Percentiles rank a stretch among this genome's conserved stretches.
Conservation (phyloP, 1,284 basidiomycete genomes). For the Rhodotorula sp. region DNA sequence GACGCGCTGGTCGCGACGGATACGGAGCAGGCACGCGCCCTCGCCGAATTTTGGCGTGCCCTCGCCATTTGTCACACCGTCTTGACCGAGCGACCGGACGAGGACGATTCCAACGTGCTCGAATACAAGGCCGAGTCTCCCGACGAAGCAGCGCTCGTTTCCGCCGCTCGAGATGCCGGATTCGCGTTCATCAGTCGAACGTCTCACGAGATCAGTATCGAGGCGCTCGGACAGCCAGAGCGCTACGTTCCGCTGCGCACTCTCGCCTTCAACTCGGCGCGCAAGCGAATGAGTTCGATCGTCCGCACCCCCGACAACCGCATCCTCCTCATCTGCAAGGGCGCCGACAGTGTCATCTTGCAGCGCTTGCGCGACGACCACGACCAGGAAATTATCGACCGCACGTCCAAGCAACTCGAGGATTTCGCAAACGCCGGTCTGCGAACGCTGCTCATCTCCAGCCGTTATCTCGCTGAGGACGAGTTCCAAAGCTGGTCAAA, state of each 20-base stretch:
- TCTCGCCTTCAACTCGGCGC: constrained; percentile 87
- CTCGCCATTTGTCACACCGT: constrained; percentile 90
- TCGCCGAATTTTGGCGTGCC: constrained; percentile 82
- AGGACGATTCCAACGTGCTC: constrained; percentile 63
- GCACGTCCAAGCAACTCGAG: constrained; percentile 84
- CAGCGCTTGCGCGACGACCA: constrained; percentile 70
- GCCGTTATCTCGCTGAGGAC: constrained; percentile 72
- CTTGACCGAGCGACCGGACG: constrained; percentile 62
- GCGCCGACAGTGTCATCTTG: constrained; percentile 95
- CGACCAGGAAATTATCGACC: constrained; percentile 68
- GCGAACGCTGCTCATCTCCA: constrained; percentile 86
- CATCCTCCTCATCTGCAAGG: constrained; percentile 86
- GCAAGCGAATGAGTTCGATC: constrained; percentile 91
- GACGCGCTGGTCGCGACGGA: constrained; percentile 62
- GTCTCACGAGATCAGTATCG: constrained; percentile 77
- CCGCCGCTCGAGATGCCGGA: constrained; percentile 84
- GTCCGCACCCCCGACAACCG: constrained; percentile 77
- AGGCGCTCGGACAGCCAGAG: constrained; percentile 85
- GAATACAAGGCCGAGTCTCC: constrained; percentile 95
- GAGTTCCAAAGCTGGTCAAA: constrained; percentile 82
- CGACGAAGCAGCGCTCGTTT: constrained; percentile 91
- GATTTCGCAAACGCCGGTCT: constrained; percentile 88
- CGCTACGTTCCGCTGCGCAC: constrained; percentile 74
- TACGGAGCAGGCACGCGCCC: constrained; percentile 33
- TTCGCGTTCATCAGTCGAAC: constrained; percentile 82